phyloP scores from a whole-genome alignment of 192 early-diverging fungal genomes.

The Rhizophagus clarus region DNA sequence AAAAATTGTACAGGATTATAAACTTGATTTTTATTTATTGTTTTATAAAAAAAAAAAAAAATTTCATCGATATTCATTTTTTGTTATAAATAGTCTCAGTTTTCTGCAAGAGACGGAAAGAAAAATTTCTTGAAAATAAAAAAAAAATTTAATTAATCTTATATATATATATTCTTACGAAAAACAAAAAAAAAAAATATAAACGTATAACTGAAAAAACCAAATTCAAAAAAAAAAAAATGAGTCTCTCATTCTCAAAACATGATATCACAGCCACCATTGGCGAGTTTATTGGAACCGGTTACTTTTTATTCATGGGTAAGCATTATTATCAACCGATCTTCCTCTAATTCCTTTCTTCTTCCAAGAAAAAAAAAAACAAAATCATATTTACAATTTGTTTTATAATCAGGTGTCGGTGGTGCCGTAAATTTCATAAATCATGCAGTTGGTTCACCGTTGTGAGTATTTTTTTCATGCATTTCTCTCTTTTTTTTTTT shows the following conservation, averaged over 20 bases:
- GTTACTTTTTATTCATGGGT: conserved; percentile 21
- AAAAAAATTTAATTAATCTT: too few relatives aligned
- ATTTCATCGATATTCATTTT: too few relatives aligned
- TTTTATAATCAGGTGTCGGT: background rate
- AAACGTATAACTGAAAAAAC: too few relatives aligned
- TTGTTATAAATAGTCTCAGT: too few relatives aligned
- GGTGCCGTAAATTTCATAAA: background rate
- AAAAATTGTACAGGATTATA: too few relatives aligned
- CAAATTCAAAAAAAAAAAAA: background rate
- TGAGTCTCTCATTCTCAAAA: background rate
- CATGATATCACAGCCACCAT: background rate
- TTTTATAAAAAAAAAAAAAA: too few relatives aligned
- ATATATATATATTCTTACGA: too few relatives aligned
- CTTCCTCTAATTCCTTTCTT: background rate
- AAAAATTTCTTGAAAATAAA: too few relatives aligned
- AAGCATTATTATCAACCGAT: background rate
- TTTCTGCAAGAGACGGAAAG: too few relatives aligned
- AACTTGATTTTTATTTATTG: too few relatives aligned
- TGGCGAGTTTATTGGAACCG: conserved; percentile 5
- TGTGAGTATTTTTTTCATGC: background rate
- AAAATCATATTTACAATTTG: background rate
- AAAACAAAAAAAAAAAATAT: too few relatives aligned
- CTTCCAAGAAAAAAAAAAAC: background rate
- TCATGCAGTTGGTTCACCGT: background rate
- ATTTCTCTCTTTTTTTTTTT: background rate